These are phyloP conservation scores for Petasospora fabianii DNA, from an alignment of 1,139 yeast genomes.

Conservation along the genomic window DNA sequence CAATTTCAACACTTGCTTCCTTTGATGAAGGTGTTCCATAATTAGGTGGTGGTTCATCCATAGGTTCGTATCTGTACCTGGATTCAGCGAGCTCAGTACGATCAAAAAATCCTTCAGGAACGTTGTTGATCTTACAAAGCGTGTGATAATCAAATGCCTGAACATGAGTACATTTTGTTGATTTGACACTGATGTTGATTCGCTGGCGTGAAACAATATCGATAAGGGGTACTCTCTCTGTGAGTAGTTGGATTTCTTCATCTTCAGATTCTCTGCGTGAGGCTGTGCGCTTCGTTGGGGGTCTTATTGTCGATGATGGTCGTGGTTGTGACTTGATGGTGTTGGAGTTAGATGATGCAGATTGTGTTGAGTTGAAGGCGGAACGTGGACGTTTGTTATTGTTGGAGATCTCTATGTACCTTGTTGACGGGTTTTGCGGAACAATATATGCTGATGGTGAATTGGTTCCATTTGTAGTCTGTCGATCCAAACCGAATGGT, in stretches of 20 bases:
- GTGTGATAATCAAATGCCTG: slow-evolving; percentile 18
- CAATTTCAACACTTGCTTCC: slow-evolving; percentile 1
- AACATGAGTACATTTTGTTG: slow-evolving; percentile 14
- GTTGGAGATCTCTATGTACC: too few species aligned
- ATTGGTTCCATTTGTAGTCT: too few species aligned
- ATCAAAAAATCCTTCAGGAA: slow-evolving; percentile 4
- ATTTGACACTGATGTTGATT: slow-evolving; percentile 16
- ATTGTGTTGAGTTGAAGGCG: too few species aligned
- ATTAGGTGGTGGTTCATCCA: not conserved
- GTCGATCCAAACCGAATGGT: too few species aligned
- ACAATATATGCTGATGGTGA: too few species aligned
- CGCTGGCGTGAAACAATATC: slow-evolving; percentile 20
- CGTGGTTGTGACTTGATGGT: too few species aligned
- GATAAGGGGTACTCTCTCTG: slow-evolving; percentile 11
- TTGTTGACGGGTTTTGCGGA: too few species aligned
- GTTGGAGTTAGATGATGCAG: too few species aligned
- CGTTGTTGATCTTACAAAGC: slow-evolving; percentile 14
- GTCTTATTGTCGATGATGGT: too few species aligned
- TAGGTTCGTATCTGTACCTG: not conserved
- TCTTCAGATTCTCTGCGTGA: not conserved
- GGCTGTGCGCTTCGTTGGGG: not conserved
- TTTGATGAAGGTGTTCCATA: not conserved
- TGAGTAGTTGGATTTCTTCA: slow-evolving; percentile 16
- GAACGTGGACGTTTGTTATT: too few species aligned
- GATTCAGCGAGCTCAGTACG: slow-evolving; percentile 3